Conservation (phyloP, 2,329 filamentous ascomycete species). For the Cladosporium halotolerans region DNA sequence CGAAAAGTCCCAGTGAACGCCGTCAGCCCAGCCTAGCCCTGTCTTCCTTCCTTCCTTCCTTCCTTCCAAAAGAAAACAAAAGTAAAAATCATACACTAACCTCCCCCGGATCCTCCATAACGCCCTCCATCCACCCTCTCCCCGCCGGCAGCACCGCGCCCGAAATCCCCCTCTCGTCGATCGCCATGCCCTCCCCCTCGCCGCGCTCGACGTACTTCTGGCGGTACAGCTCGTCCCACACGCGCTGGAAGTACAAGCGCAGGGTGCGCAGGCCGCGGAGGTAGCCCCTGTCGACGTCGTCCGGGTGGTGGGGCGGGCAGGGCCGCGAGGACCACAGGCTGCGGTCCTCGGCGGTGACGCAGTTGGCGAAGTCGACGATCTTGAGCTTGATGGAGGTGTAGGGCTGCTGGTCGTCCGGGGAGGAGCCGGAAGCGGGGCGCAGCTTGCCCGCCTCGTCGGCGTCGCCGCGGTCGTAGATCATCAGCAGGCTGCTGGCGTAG, state of each 20-base stretch:
- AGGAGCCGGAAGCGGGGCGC: conserved; percentile 3
- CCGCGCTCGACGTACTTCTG: conserved; percentile 28
- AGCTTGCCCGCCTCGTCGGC: conserved; percentile 44
- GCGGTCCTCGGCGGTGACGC: conserved; percentile 79
- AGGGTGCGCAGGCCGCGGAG: conserved; percentile 75
- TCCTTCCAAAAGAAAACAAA: too few relatives aligned
- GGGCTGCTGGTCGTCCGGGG: conserved; percentile 8
- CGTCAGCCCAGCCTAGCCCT: not conserved
- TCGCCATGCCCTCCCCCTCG: conserved; percentile 32
- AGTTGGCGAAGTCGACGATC: conserved; percentile 98
- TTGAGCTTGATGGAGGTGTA: conserved; percentile 69
- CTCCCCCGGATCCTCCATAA: conserved; percentile 23
- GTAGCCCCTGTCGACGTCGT: conserved; percentile 81
- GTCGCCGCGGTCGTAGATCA: conserved; percentile 89
- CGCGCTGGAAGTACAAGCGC: conserved; percentile 76
- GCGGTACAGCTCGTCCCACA: conserved; percentile 65
- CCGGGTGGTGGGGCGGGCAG: conserved; percentile 76
- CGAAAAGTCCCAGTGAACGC: not conserved
- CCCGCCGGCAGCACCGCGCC: conserved; percentile 17
- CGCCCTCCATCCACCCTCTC: conserved; percentile 22
- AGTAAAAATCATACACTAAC: conserved; percentile 18
- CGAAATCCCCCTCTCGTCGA: conserved; percentile 22
- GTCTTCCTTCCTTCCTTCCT: not conserved
- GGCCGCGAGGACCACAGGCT: conserved; percentile 34
- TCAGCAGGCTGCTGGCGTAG: conserved; percentile 88